Evolutionary conservation across 2,329 filamentous ascomycete species (phyloP), one percentile per base, ranked within the genome.

Genomic region (Fusarium dimerum): DNA sequence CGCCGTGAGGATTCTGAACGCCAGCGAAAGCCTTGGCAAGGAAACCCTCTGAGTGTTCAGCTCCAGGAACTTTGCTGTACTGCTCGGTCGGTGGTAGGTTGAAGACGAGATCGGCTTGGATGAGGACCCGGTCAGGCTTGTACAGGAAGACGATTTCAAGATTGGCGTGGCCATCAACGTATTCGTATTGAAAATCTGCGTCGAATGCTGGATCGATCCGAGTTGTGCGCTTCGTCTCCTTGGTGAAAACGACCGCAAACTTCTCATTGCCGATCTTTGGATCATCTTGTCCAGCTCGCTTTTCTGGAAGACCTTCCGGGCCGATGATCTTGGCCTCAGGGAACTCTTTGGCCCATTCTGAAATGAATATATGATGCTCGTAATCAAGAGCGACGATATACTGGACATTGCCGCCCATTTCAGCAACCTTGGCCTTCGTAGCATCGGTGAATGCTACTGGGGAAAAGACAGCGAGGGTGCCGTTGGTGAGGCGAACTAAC

Each of bases 341-440:
- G 69, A 84, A 97, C 26, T 84, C 89, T 45, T 82, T 76, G 65
- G 89, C 85, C 93, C 94, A 99, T 45, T 90, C 80, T 0, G 89
- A 87, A 48, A 99, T 71, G 77, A 94, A 95, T 69, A 99, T 90
- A 80, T 99, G 94, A 73, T 99, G 94, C 76, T 99, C 92, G 47
- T 90, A 80, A 71, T 99, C 94, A 1, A 88, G 84, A 1, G 94
- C 93, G 26, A 93, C 79, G 60, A 99, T 86, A 78, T 97, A 97
- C 61, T 81, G 83, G 47, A 97, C 84, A 40, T 84, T 80, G 45
- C 86, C 86, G 56, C 86, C 86, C 51, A 90, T 76, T 34, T 84
- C 78, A 49, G 79, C 75, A 47, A 89, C 76, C 69, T 87, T 85
- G 61, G 77, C 70, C 56, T 80, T 84, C 39, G 92, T 86, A 52